Evolutionary conservation across 345 rosid species (phyloP).

Genomic region (Rhodamnia argentea): DNA sequence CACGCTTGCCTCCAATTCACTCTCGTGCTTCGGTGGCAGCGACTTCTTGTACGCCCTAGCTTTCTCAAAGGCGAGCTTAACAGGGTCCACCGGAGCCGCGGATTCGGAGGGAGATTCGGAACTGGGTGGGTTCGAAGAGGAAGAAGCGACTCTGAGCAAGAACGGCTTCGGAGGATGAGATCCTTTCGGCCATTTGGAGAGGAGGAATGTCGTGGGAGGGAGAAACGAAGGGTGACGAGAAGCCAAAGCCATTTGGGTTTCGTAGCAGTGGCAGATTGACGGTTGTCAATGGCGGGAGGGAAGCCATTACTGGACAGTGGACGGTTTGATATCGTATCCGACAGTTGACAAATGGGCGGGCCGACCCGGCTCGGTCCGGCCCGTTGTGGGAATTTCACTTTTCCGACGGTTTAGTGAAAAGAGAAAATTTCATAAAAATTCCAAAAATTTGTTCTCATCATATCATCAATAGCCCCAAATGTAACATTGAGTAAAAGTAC

Average conservation of each 20-base stretch:
- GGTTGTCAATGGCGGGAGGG: background rate
- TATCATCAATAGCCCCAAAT: too few species aligned
- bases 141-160: background rate
- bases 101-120: background rate
- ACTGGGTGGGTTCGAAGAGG: background rate
- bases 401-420: background rate
- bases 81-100: conserved; percentile 31
- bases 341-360: background rate
- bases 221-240: background rate
- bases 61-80: conserved; percentile 64
- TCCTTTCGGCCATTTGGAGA: background rate
- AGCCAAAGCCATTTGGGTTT: background rate
- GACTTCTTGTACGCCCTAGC: conserved; percentile 40
- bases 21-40: background rate
- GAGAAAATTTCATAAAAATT: background rate
- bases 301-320: background rate
- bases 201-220: background rate
- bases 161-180: background rate
- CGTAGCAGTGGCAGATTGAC: background rate
- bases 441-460: too few species aligned
- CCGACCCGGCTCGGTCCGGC: background rate
- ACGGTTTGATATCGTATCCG: background rate
- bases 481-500: too few species aligned
- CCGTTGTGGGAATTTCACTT: background rate
- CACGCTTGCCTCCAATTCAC: background rate